Conservation (phyloP, 129 eudicot species). For the Apium graveolens region DNA sequence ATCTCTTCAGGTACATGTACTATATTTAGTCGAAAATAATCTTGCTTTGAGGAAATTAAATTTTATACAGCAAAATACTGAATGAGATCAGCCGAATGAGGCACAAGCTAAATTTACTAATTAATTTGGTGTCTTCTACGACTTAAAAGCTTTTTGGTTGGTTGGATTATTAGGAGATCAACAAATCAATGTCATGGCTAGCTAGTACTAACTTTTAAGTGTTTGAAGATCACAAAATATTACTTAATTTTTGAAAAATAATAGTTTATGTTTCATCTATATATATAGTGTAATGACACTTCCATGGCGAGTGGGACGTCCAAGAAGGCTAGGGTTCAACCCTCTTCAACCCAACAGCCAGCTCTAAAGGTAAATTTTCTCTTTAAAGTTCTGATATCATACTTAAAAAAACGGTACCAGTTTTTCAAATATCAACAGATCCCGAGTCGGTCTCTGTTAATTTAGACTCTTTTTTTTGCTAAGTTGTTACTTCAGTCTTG, state of each 20-base stretch:
- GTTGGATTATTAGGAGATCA: background rate
- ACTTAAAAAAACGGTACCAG: constrained; percentile 18
- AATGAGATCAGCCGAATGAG: background rate
- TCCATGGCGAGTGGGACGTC: constrained; percentile 44
- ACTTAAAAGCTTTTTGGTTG: no score
- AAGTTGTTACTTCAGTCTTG: no score
- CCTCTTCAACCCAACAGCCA: constrained; percentile 38
- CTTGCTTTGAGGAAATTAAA: background rate
- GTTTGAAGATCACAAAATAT: no score
- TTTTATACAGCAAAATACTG: background rate
- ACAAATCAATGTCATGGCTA: no score
- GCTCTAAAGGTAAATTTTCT: background rate
- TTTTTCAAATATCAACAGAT: background rate
- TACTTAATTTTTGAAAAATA: background rate
- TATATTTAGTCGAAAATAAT: background rate
- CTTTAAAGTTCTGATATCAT: background rate
- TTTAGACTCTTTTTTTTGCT: no score
- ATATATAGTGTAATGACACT: constrained; percentile 62
- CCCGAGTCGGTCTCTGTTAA: background rate
- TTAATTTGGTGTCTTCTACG: background rate
- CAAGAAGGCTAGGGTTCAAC: constrained; percentile 82
- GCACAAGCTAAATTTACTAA: background rate
- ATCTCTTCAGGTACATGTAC: background rate
- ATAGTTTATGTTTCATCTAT: background rate
- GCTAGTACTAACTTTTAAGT: no score